These are phyloP conservation scores for Lyophyllum semitale DNA, from an alignment of 768 basidiomycete genomes.

Conservation along the genomic window DNA sequence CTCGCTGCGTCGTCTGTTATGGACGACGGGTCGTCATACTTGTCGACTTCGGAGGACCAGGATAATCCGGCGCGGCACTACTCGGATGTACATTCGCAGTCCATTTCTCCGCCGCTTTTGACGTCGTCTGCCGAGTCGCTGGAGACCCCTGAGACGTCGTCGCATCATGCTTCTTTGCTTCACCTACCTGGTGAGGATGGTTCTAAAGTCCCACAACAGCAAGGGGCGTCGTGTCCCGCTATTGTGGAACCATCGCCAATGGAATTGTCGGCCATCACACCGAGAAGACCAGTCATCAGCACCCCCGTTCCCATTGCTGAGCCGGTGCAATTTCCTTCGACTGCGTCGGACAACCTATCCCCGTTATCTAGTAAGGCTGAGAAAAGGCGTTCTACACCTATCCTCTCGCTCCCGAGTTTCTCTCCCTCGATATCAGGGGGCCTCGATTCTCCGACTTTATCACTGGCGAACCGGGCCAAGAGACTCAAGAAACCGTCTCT, in stretches of 20 bases:
- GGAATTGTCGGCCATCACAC: constrained; percentile 22
- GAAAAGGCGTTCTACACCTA: constrained; percentile 41
- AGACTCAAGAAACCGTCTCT: constrained; percentile 69
- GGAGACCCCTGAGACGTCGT: constrained; percentile 53
- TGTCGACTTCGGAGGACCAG: constrained; percentile 33
- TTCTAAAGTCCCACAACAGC: constrained; percentile 18
- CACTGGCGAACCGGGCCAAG: constrained; percentile 34
- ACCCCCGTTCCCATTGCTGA: constrained; percentile 29
- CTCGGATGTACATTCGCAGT: constrained; percentile 21
- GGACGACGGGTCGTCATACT: constrained; percentile 25
- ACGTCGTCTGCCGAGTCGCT: constrained; percentile 65
- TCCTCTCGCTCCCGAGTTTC: constrained; percentile 40
- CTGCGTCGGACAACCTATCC: constrained; percentile 26
- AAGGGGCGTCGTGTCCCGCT: constrained; percentile 23
- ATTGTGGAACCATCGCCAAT: constrained; percentile 29
- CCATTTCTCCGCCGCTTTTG: constrained; percentile 46
- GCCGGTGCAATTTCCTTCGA: constrained; percentile 49
- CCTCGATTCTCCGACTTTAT: constrained; percentile 30
- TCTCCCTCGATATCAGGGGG: constrained; percentile 24
- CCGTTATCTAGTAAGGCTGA: constrained; percentile 19
- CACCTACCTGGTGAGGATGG: constrained; percentile 35
- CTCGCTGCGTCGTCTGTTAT: constrained; percentile 17
- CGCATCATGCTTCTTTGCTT: constrained; percentile 44
- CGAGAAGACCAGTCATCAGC: constrained; percentile 28
- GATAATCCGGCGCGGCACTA: constrained; percentile 12